Base-by-base conservation (phyloP, 2,329 filamentous ascomycete species). In the Alternaria sp. region DNA sequence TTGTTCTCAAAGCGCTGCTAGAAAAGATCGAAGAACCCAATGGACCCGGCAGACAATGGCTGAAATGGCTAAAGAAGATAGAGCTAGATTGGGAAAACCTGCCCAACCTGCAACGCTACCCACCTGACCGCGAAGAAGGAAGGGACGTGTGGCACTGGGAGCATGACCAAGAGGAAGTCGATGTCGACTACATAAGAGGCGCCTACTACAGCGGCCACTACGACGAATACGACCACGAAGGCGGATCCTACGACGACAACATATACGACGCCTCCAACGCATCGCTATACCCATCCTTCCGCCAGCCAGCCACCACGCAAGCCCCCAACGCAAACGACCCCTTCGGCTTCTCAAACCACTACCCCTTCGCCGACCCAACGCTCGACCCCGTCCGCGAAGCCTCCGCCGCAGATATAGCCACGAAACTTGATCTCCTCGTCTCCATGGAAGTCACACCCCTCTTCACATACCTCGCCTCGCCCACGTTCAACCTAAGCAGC, bases 71-170 rank as follows among this genome's bases (percentile, higher is more conserved):
- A 15, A 76, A 73, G 56, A 66, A 64, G 12, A 72, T 80, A 10
- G 73, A 78, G 46, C 56, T 79, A 1, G 74, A 79, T 53, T 80
- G 77, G 77, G 67, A 73, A 36, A 80, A 77, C 0, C 75, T 80
- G 43, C 77, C 77, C 2, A 75, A 76, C 40, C 65, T 80, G 44
- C 61, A 66, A 15, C 60, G 67, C 36, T 79, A 79, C 54, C 77
- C 76, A 2, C 77, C 77, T 9, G 68, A 76, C 15, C 55, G 69
- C 17, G 68, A 67, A 47, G 62, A 71, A 3, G 66, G 66, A n/a
- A 60, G 65, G 9, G 67, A 73, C 25, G 68, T 71, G 19, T 76
- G 71, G 69, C 73, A 69, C 59, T 75, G 74, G 65, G 75, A 75
- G 58, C 60, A 65, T 30, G 62, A 73, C 13, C 51, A 45, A 11